A percentile compares a stretch with the other conserved stretches of the same genome.
Conservation (phyloP, 2,329 filamentous ascomycete genomes). For the Fusarium sororula region DNA sequence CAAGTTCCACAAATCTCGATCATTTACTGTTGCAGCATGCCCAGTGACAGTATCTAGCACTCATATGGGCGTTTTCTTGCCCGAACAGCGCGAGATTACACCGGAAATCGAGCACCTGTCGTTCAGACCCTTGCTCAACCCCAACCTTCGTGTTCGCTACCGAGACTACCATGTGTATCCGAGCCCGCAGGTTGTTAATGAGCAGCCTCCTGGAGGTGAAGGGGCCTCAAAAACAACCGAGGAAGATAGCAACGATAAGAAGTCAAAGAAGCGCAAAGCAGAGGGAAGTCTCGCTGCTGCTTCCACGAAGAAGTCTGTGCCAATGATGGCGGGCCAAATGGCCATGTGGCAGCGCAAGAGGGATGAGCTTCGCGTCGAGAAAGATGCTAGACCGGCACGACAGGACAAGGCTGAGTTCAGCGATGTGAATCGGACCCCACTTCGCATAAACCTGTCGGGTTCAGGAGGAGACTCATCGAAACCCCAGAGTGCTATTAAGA, state of each 20-base stretch:
- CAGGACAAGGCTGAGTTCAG: slow-evolving; percentile 9
- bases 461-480: slow-evolving; percentile 26
- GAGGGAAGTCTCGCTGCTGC: slow-evolving; percentile 48
- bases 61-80: slow-evolving; percentile 85
- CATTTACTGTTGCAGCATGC: slow-evolving; percentile 80
- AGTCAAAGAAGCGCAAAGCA: slow-evolving; percentile 64
- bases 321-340: slow-evolving; percentile 57
- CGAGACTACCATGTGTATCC: slow-evolving; percentile 80
- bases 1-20: slow-evolving; percentile 76
- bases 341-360: slow-evolving; percentile 57
- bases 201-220: slow-evolving; percentile 53
- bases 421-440: slow-evolving; percentile 32
- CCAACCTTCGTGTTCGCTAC: slow-evolving; percentile 74
- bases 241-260: slow-evolving; percentile 49
- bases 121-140: slow-evolving; percentile 76
- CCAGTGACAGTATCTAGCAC: slow-evolving; percentile 78
- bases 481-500: slow-evolving; percentile 43
- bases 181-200: slow-evolving; percentile 69
- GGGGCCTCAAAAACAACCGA: slow-evolving; percentile 39
- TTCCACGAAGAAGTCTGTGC: slow-evolving; percentile 50
- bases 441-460: slow-evolving; percentile 34
- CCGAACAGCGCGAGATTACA: slow-evolving; percentile 67
- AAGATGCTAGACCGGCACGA: slow-evolving; percentile 2
- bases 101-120: slow-evolving; percentile 69
- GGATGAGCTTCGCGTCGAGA: slow-evolving; percentile 49